These are phyloP conservation scores for Ustilago loliicola DNA, from an alignment of 1,284 basidiomycete species.

Conservation along the genomic window DNA sequence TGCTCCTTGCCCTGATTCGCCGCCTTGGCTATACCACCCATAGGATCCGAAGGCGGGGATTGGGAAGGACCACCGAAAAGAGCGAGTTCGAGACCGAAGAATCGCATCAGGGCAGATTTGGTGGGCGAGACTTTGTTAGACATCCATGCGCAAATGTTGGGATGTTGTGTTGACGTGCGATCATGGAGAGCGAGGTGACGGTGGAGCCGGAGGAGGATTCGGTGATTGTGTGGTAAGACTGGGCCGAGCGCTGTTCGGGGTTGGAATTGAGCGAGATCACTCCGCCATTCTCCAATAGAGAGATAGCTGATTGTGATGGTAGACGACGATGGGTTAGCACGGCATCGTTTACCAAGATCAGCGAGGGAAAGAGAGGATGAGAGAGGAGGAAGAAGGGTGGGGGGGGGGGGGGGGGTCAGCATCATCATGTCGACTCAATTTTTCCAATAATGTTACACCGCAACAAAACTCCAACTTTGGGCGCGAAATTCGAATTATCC, in stretches of 20 bases:
- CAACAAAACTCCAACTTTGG: not conserved
- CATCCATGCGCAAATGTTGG: conserved; percentile 43
- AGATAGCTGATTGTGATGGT: conserved; percentile 27
- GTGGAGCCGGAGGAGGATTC: conserved; percentile 56
- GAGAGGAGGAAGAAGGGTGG: not conserved
- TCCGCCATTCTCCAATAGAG: conserved; percentile 36
- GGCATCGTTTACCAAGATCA: too few relatives aligned
- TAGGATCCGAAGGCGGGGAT: conserved; percentile 38
- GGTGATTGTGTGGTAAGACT: conserved; percentile 34
- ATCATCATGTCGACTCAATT: conserved; percentile 4
- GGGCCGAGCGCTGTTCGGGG: conserved; percentile 14
- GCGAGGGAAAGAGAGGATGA: not conserved
- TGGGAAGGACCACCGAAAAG: conserved; percentile 58
- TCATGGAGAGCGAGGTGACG: conserved; percentile 53
- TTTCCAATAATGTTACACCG: not conserved
- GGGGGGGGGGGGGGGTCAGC: not conserved
- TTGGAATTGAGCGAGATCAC: conserved; percentile 43
- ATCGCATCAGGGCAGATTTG: conserved; percentile 51
- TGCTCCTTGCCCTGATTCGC: conserved; percentile 27
- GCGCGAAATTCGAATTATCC: conserved; percentile 2
- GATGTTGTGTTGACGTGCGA: conserved; percentile 49
- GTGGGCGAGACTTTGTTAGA: conserved; percentile 53
- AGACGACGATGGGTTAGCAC: too few relatives aligned
- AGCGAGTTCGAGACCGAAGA: conserved; percentile 53
- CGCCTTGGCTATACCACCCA: conserved; percentile 52